A percentile compares a stretch with the other conserved stretches of the same genome.
Evolutionary conservation across 2,329 filamentous ascomycete genomes (phyloP).

Genomic region (Pestalotiopsis fici): DNA sequence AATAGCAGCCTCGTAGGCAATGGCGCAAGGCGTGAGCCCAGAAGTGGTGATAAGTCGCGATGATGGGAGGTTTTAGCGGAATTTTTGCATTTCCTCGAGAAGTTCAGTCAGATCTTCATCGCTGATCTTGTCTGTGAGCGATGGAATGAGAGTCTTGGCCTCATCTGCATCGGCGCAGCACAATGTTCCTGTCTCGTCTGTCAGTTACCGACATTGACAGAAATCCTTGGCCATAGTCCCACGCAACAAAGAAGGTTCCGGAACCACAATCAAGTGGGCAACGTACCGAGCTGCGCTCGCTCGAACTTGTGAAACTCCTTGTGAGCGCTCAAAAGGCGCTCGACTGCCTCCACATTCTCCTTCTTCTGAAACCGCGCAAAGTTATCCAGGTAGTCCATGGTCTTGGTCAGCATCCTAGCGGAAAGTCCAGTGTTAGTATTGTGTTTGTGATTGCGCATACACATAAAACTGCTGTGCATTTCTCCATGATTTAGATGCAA

Average conservation of each 20-base stretch:
- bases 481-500: neutral
- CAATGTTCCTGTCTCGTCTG: constrained; percentile 67
- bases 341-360: constrained; percentile 92
- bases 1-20: neutral
- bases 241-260: neutral
- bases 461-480: neutral
- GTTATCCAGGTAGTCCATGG: constrained; percentile 87
- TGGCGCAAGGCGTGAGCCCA: neutral
- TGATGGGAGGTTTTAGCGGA: constrained; percentile 35
- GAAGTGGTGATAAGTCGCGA: neutral
- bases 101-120: constrained; percentile 88
- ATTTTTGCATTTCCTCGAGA: constrained; percentile 86
- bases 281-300: constrained; percentile 82
- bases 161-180: constrained; percentile 94
- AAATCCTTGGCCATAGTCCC: neutral
- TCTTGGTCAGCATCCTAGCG: constrained; percentile 76
- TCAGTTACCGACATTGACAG: constrained; percentile 11
- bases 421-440: constrained; percentile 7
- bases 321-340: constrained; percentile 78
- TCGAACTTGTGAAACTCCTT: constrained; percentile 88
- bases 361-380: constrained; percentile 96
- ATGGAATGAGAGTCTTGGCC: constrained; percentile 94
- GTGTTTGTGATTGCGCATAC: neutral
- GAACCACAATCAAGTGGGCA: neutral
- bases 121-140: constrained; percentile 81